phyloP scores from a whole-genome alignment of 192 early-diverging fungal genomes.

The Umbelopsis ramanniana region DNA sequence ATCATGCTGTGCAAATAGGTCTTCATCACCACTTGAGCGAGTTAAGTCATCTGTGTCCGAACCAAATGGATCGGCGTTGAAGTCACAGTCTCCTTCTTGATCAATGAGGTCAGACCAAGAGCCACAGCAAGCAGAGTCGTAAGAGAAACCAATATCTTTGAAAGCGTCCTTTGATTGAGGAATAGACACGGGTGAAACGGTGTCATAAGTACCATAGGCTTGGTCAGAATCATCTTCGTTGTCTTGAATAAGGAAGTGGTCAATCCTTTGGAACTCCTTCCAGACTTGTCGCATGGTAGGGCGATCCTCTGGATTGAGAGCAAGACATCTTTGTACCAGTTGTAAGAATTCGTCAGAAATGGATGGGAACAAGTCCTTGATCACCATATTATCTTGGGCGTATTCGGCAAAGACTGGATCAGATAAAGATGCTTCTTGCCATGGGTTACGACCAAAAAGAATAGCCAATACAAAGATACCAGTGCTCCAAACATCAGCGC shows the following conservation, averaged over 20 bases:
- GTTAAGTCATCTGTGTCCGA: slow-evolving; percentile 21
- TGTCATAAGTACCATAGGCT: slow-evolving; percentile 16
- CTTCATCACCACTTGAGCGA: slow-evolving; percentile 33
- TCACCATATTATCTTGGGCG: slow-evolving; percentile 48
- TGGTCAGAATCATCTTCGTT: slow-evolving; percentile 20
- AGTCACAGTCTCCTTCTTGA: slow-evolving; percentile 33
- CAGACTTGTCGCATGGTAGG: slow-evolving; percentile 40
- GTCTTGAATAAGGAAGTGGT: slow-evolving; percentile 13
- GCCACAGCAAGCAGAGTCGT: slow-evolving; percentile 41
- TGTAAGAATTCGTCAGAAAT: slow-evolving; percentile 45
- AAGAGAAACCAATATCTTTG: slow-evolving; percentile 2
- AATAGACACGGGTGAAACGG: slow-evolving; percentile 31
- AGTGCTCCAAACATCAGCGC: slow-evolving; percentile 79
- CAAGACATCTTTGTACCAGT: slow-evolving; percentile 51
- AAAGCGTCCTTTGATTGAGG: slow-evolving; percentile 13
- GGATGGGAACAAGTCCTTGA: slow-evolving; percentile 58
- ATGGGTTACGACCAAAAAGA: slow-evolving; percentile 82
- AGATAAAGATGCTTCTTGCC: slow-evolving; percentile 59
- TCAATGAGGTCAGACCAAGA: slow-evolving; percentile 49
- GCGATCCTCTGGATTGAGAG: slow-evolving; percentile 51
- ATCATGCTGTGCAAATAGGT: slow-evolving; percentile 41
- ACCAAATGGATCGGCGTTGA: background rate
- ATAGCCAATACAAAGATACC: slow-evolving; percentile 80
- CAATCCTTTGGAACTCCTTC: slow-evolving; percentile 27
- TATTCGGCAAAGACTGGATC: slow-evolving; percentile 59